Percentiles rank a stretch among this genome's conserved stretches.
Conservation (phyloP, 2,329 filamentous ascomycete genomes). For the Coniochaeta sp. region DNA sequence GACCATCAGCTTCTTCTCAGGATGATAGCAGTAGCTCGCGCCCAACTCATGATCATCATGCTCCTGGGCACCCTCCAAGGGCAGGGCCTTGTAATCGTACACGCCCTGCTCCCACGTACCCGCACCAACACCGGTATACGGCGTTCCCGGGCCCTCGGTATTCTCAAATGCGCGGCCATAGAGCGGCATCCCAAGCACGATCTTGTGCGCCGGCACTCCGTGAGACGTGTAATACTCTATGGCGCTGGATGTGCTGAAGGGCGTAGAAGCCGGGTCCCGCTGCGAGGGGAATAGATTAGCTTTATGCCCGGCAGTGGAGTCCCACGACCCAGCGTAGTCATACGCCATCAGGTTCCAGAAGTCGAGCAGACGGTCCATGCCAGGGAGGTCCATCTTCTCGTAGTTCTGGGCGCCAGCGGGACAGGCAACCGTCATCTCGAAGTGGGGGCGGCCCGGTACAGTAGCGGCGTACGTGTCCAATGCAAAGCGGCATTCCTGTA, state of each 20-base stretch:
- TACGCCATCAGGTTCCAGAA: conserved; percentile 86
- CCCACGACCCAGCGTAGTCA: conserved; percentile 83
- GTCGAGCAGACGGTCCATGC: conserved; percentile 60
- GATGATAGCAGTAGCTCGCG: conserved; percentile 74
- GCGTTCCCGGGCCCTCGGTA: conserved; percentile 65
- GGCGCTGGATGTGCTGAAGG: conserved; percentile 69
- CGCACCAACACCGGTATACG: conserved; percentile 65
- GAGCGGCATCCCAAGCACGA: conserved; percentile 86
- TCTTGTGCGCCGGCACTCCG: conserved; percentile 61
- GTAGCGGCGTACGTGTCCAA: conserved; percentile 50
- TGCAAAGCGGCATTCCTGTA: conserved; percentile 47
- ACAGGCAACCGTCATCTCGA: conserved; percentile 59
- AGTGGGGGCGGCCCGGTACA: conserved; percentile 39
- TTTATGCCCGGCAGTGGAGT: conserved; percentile 64
- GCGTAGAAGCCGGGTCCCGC: conserved; percentile 57
- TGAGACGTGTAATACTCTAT: conserved; percentile 61
- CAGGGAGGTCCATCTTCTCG: conserved; percentile 52
- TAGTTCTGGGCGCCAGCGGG: conserved; percentile 58
- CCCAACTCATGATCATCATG: conserved; percentile 53
- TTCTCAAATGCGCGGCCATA: conserved; percentile 81
- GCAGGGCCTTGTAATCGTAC: conserved; percentile 83
- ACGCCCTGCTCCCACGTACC: conserved; percentile 82
- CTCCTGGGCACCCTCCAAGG: conserved; percentile 59
- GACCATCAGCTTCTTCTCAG: conserved; percentile 57
- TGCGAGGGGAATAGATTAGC: conserved; percentile 65